These are phyloP conservation scores for Aspergillus kassunensis DNA, from an alignment of 495 filamentous ascomycete species.

Conservation along the genomic window DNA sequence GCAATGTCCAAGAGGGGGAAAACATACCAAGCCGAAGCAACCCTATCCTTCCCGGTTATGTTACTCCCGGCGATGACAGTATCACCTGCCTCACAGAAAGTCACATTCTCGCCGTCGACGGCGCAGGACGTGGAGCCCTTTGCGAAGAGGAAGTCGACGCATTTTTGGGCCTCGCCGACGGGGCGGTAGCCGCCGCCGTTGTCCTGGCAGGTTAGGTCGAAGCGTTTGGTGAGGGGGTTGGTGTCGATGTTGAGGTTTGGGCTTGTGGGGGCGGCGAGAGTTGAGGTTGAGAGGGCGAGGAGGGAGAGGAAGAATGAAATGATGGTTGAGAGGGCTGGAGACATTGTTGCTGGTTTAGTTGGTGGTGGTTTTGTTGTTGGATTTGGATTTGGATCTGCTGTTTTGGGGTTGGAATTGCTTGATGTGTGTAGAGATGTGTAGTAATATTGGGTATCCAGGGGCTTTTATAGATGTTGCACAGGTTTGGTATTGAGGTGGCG, in stretches of 20 bases:
- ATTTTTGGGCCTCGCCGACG: slow-evolving; percentile 3
- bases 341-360: background rate
- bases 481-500: no score
- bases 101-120: background rate
- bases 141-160: slow-evolving; percentile 2
- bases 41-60: background rate
- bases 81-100: background rate
- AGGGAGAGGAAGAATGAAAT: background rate
- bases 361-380: background rate
- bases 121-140: background rate
- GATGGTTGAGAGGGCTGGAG: background rate
- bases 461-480: no score
- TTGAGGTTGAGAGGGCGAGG: background rate
- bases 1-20: no score
- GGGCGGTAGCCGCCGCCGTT: slow-evolving; percentile 7
- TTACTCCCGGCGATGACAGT: slow-evolving; percentile 3
- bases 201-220: slow-evolving; percentile 4
- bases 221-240: background rate
- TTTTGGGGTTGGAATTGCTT: no score
- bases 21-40: background rate
- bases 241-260: background rate
- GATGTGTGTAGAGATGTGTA: no score
- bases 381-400: no score
- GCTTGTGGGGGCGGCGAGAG: background rate
- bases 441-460: no score